These are phyloP conservation scores for Trematosphaeria pertusa DNA, from an alignment of 2,329 filamentous ascomycete species.

Conservation along the genomic window DNA sequence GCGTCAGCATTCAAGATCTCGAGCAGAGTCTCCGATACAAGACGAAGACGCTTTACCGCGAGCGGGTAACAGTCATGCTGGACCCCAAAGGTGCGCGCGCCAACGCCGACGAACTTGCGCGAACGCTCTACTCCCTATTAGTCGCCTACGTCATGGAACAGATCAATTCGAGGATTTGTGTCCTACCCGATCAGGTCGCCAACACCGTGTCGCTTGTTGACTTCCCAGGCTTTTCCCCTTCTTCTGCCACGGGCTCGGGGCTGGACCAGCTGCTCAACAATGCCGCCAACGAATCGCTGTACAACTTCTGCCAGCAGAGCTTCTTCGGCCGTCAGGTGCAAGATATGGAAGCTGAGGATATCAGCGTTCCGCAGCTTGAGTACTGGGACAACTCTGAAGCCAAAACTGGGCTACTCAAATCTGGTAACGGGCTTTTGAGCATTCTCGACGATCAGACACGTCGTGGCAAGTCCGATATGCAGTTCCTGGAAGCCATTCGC, in stretches of 20 bases:
- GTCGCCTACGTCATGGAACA: slow-evolving; percentile 93
- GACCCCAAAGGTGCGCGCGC: slow-evolving; percentile 87
- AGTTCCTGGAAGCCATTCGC: slow-evolving; percentile 87
- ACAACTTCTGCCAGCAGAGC: slow-evolving; percentile 91
- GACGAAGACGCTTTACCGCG: slow-evolving; percentile 93
- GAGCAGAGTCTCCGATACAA: slow-evolving; percentile 93
- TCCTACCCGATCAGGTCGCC: slow-evolving; percentile 82
- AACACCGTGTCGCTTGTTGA: slow-evolving; percentile 97
- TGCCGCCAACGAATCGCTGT: slow-evolving; percentile 87
- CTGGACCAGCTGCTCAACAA: slow-evolving; percentile 96
- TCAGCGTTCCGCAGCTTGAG: slow-evolving; percentile 86
- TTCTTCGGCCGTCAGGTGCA: slow-evolving; percentile 97
- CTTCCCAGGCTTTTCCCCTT: slow-evolving; percentile 92
- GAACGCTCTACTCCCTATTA: slow-evolving; percentile 90
- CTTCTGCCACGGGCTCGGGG: slow-evolving; percentile 79
- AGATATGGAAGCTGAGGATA: slow-evolving; percentile 91
- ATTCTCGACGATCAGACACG: slow-evolving; percentile 96
- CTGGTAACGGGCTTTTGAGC: slow-evolving; percentile 88
- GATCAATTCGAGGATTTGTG: slow-evolving; percentile 89
- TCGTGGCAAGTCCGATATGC: slow-evolving; percentile 84
- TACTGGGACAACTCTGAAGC: slow-evolving; percentile 99
- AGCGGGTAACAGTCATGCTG: slow-evolving; percentile 98
- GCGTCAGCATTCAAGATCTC: slow-evolving; percentile 79
- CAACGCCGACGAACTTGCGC: slow-evolving; percentile 92
- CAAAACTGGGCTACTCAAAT: slow-evolving; percentile 87